Evolutionary conservation across 1,284 basidiomycete genomes (phyloP), one percentile per base, ranked within the genome.

Genomic region (Trichosporon sp.): DNA sequence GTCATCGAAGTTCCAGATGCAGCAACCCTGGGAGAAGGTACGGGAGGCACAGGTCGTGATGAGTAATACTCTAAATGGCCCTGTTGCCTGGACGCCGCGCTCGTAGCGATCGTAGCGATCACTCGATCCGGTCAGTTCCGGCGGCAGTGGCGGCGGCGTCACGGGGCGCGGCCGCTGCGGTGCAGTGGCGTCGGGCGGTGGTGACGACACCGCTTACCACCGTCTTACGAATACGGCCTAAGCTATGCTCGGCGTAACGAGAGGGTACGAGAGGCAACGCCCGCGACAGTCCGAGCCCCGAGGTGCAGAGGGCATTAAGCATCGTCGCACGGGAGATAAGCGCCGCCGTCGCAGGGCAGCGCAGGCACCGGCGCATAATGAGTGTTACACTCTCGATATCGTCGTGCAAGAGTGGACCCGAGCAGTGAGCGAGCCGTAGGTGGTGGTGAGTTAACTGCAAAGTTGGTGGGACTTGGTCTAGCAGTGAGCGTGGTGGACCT

Each of bases 391-490:
- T 54, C 51, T 54, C 51, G 51, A 54, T 54, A 19, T 54, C 51
- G 51, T 21, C 51, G 51, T 21, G 16, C 14, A 19, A 19, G 8
- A 26, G 19, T 54, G 51, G 51, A 54, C 21, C 51, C 51, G 51
- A 54, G 10, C 19, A 54, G n/a, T 10, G 38, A 40, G 51, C 21
- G 35, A 37, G 51, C 5, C 11, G 16, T 37, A 37, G 5, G 21
- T 54, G 51, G 26, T 26, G 26, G 51, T 54, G 51, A 54, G 51
- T 54, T 54, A 54, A 54, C 19, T 54, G 51, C 51, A 54, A 21
- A 54, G 51, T 54, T 54, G 51, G 48, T 6, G 16, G 51, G 51
- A 26, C 51, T 19, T 54, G n/a, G 51, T 54, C 38, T 40, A 40
- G 38, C 12, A 12, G 51, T 16, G 3, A 16, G 16, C 43, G 43